Evolutionary conservation across 1,139 yeast genomes (phyloP).

Genomic region (Taiozyma sp.): DNA sequence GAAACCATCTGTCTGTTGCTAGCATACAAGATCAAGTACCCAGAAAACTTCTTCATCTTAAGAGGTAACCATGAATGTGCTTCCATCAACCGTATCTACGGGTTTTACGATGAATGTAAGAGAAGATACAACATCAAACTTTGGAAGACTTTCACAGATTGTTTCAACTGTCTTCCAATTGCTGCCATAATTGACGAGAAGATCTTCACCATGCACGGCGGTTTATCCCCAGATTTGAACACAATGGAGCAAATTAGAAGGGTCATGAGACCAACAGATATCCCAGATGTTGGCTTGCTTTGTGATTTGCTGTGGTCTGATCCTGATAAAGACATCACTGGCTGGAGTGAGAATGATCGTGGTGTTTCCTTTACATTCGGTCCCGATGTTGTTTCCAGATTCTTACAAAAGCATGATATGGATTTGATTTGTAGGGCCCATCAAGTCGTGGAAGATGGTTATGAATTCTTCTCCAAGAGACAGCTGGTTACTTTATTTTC

Average conservation of each 20-base stretch:
- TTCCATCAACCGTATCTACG: slow-evolving; percentile 92
- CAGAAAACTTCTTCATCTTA: slow-evolving; percentile 90
- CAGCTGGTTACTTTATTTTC: slow-evolving; percentile 92
- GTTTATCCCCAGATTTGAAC: slow-evolving; percentile 92
- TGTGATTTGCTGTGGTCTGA: slow-evolving; percentile 98
- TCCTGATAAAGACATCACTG: slow-evolving; percentile 95
- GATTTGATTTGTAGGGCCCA: slow-evolving; percentile 97
- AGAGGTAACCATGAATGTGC: slow-evolving; percentile 99
- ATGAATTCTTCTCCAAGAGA: slow-evolving; percentile 92
- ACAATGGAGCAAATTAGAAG: slow-evolving; percentile 98
- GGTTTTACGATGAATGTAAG: slow-evolving; percentile 95
- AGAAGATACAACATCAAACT: slow-evolving; percentile 95
- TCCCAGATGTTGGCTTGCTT: slow-evolving; percentile 92
- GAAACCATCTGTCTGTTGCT: slow-evolving; percentile 89
- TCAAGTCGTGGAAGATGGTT: slow-evolving; percentile 98
- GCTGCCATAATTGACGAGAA: slow-evolving; percentile 98
- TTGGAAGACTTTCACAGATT: slow-evolving; percentile 97
- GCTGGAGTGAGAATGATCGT: slow-evolving; percentile 98
- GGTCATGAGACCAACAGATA: slow-evolving; percentile 98
- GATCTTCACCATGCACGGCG: slow-evolving; percentile 98
- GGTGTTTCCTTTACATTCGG: slow-evolving; percentile 98
- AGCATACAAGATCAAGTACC: slow-evolving; percentile 95
- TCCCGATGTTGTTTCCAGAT: slow-evolving; percentile 92
- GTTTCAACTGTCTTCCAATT: slow-evolving; percentile 96
- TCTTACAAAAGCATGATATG: slow-evolving; percentile 93